Conservation (phyloP, 208 protist species). For the Trypanosoma lewisi region DNA sequence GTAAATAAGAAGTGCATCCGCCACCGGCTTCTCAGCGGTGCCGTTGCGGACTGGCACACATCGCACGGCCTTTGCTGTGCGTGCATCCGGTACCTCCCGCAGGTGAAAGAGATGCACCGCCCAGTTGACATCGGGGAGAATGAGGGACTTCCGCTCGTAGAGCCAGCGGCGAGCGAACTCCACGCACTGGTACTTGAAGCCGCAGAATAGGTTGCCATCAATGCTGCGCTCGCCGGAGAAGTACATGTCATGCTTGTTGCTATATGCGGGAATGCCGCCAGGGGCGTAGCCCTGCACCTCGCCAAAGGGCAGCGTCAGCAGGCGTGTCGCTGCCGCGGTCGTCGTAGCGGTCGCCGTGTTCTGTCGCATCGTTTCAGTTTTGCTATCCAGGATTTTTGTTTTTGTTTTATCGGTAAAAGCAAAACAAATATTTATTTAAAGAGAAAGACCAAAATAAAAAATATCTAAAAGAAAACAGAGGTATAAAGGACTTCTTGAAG, state of each 20-base stretch:
- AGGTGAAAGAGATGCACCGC: constrained; percentile 79
- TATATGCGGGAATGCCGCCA: constrained; percentile 82
- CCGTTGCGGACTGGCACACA: constrained; percentile 59
- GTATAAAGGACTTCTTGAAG: too few species aligned
- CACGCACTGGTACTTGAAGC: constrained; percentile 90
- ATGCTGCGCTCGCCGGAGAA: constrained; percentile 86
- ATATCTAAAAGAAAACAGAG: too few species aligned
- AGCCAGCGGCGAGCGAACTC: constrained; percentile 89
- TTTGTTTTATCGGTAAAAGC: too few species aligned
- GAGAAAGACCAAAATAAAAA: too few species aligned
- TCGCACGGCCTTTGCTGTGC: constrained; percentile 46
- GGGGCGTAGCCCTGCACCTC: constrained; percentile 72
- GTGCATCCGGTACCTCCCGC: constrained; percentile 58
- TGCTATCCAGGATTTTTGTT: too few species aligned
- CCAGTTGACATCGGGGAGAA: constrained; percentile 81
- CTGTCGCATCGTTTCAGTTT: too few species aligned
- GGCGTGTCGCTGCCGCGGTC: not conserved
- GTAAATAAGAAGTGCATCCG: constrained; percentile 77
- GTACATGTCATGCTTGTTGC: constrained; percentile 84
- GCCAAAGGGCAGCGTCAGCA: constrained; percentile 47
- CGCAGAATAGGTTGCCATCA: constrained; percentile 71
- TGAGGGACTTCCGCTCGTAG: constrained; percentile 69
- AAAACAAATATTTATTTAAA: too few species aligned
- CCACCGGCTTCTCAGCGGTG: constrained; percentile 55
- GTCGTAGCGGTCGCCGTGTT: too few species aligned